A percentile compares a stretch with the other conserved stretches of the same genome.
Evolutionary conservation across 2,329 filamentous ascomycete genomes (phyloP).

Genomic region (Fusarium lateritium): DNA sequence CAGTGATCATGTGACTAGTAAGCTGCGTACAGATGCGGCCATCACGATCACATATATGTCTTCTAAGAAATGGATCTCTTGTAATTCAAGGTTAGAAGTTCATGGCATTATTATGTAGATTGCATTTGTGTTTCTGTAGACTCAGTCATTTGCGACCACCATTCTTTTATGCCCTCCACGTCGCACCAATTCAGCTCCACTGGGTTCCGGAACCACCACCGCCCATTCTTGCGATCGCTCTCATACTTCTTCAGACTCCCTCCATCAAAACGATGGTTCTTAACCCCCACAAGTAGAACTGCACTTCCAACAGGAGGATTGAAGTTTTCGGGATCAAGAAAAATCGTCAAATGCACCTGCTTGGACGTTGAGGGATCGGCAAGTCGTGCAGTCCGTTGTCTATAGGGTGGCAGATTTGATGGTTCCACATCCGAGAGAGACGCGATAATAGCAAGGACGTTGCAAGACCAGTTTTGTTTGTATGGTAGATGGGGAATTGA

Average conservation of each 20-base stretch:
- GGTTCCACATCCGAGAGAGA: conserved; percentile 64
- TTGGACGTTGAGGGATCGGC: conserved; percentile 67
- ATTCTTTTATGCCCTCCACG: conserved; percentile 60
- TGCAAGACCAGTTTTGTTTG: conserved; percentile 71
- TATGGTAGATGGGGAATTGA: conserved; percentile 68
- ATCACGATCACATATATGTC: too few species aligned
- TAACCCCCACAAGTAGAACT: conserved; percentile 68
- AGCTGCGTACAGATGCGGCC: not conserved
- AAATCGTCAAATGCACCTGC: conserved; percentile 68
- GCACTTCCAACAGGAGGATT: conserved; percentile 63
- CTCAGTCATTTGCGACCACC: conserved; percentile 58
- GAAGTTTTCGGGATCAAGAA: conserved; percentile 67
- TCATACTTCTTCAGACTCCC: conserved; percentile 62
- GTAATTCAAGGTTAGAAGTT: too few species aligned
- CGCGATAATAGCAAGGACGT: conserved; percentile 66
- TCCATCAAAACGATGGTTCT: conserved; percentile 70
- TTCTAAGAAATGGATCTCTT: not conserved
- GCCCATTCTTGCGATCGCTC: conserved; percentile 54
- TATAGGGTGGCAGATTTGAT: conserved; percentile 63
- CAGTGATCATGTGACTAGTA: conserved; percentile 12
- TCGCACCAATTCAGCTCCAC: conserved; percentile 65
- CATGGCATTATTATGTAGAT: not conserved
- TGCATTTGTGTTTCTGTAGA: not conserved
- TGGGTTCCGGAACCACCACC: conserved; percentile 69
- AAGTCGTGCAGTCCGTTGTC: conserved; percentile 67